Evolutionary conservation across 306 rosid species (phyloP).

Genomic region (Lupinus albus): DNA sequence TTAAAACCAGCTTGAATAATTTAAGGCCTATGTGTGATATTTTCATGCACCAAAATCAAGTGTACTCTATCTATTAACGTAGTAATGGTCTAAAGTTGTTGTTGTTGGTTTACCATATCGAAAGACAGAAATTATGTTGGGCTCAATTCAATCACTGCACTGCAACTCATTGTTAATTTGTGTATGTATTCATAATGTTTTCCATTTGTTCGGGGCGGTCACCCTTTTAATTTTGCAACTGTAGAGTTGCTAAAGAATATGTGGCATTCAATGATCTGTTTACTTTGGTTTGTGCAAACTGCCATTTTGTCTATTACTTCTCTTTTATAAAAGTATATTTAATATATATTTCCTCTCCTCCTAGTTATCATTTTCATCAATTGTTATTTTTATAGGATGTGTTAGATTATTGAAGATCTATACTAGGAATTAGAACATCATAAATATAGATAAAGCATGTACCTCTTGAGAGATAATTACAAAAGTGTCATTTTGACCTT

Average conservation of each 20-base stretch:
- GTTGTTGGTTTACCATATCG: neutral
- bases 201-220: constrained; percentile 11
- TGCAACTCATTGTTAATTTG: neutral
- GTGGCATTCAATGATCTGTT: neutral
- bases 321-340: neutral
- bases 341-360: neutral
- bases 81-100: neutral
- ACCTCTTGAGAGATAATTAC: too few relatives aligned
- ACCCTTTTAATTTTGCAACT: neutral
- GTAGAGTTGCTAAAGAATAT: neutral
- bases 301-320: constrained; percentile 20
- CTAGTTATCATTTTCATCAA: constrained; percentile 4
- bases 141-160: neutral
- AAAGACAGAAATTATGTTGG: neutral
- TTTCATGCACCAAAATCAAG: neutral
- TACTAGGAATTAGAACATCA: too few relatives aligned
- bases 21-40: neutral
- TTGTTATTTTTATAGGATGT: neutral
- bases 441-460: too few relatives aligned
- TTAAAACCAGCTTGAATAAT: too few relatives aligned
- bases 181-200: neutral
- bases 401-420: too few relatives aligned
- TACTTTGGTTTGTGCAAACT: constrained; percentile 8
- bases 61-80: too few relatives aligned
- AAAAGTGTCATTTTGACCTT: too few relatives aligned